Base-by-base conservation (phyloP, 164 flowering plant genomes). In the Magnolia changhungtana region DNA sequence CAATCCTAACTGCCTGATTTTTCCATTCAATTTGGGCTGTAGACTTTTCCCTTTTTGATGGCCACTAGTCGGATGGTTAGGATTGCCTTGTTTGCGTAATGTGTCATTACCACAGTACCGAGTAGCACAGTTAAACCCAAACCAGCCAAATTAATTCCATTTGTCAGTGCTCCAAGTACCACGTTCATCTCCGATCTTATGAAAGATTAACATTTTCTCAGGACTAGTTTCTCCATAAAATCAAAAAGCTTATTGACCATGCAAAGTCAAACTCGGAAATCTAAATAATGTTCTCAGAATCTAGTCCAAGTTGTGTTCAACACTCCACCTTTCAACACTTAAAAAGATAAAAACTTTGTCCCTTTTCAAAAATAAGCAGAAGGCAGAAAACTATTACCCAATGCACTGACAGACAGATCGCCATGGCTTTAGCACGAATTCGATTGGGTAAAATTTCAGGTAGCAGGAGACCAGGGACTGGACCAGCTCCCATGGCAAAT, bases 401-500 rank as follows among this genome's bases (percentile, higher is more conserved):
- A 78, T 95, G 98, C 29, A 95, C 94, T 7, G 95, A 86, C 91
- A 95, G 78, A 81, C 97, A 95, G 75, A 91, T 76, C 68, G 97
- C 92, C 97, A 95, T 89, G 20, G 97, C 98, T 79, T 91, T 95
- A 6, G 97, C 98, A 77, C 98, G 88, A 68, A 95, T 91, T 61
- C 92, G 86, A 78, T 86, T 86, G 8, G 98, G 90, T 45, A 91
- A 86, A 61, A 95, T 91, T 82, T 95, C 98, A 50, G 98, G 90
- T 5, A 95, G 84, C 70, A 95, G 96, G 27, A 95, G 91, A 83
- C 93, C 87, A 8, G 98, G 98, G 73, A 95, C 97, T 78, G 98
- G 98, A 72, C 98, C 98, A 81, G 96, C 98, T 67, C 98, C 98
- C 13, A 90, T 31, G 29, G 98, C 87, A 90, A 95, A 95, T 45